phyloP scores from a whole-genome alignment of 306 rosid genomes.

The Cajanus cajan region DNA sequence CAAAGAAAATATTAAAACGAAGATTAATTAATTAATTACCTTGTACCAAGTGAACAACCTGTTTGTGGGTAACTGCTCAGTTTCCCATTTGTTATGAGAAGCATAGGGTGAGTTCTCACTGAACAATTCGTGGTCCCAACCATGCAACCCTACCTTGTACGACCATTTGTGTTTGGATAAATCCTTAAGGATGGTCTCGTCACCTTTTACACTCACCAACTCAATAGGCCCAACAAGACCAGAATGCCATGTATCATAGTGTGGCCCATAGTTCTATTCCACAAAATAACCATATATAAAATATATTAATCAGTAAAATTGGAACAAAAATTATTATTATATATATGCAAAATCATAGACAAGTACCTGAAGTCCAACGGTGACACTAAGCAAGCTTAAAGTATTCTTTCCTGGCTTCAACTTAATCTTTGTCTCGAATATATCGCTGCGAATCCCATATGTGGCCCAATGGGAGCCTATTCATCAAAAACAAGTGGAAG shows the following conservation, averaged over 20 bases:
- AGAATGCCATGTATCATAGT: constrained; percentile 32
- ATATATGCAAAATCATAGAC: neutral
- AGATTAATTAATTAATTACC: constrained; percentile 21
- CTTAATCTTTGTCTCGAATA: constrained; percentile 37
- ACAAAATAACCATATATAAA: neutral
- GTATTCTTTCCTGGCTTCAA: constrained; percentile 42
- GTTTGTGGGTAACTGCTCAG: constrained; percentile 21
- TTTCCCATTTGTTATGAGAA: constrained; percentile 36
- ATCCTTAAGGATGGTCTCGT: constrained; percentile 45
- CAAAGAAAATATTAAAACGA: neutral
- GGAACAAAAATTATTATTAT: neutral
- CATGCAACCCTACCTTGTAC: constrained; percentile 47
- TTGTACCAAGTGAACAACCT: constrained; percentile 62
- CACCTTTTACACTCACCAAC: constrained; percentile 35
- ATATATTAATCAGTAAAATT: neutral
- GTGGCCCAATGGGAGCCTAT: constrained; percentile 51
- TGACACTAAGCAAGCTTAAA: constrained; percentile 52
- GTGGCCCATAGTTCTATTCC: constrained; percentile 45
- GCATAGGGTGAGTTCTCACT: constrained; percentile 14
- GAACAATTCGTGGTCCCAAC: constrained; percentile 30
- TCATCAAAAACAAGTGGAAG: neutral
- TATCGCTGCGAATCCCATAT: constrained; percentile 31
- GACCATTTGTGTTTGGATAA: constrained; percentile 48
- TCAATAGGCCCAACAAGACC: constrained; percentile 50
- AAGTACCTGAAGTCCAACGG: constrained; percentile 43